phyloP scores from a whole-genome alignment of 2,329 filamentous ascomycete species.

The Akanthomyces lecanii region DNA sequence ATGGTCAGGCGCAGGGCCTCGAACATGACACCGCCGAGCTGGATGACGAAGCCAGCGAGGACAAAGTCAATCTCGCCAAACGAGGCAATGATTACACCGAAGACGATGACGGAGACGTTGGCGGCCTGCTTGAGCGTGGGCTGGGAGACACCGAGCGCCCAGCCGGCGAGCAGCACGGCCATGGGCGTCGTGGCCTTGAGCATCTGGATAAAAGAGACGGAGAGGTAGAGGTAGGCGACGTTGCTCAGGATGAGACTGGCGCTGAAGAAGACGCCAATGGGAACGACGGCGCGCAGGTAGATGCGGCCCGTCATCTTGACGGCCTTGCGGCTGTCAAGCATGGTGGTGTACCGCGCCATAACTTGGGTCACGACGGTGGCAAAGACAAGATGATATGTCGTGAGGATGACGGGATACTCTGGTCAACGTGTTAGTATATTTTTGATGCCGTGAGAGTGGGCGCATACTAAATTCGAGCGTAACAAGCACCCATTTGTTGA shows the following conservation, averaged over 20 bases:
- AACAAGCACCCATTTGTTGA: conserved; percentile 92
- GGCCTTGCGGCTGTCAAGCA: conserved; percentile 90
- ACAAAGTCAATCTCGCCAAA: conserved; percentile 95
- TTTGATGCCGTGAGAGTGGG: not conserved
- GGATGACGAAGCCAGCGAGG: conserved; percentile 72
- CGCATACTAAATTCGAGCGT: conserved; percentile 60
- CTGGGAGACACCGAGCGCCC: conserved; percentile 78
- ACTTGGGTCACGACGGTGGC: conserved; percentile 93
- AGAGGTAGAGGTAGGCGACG: conserved; percentile 90
- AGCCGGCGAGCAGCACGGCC: conserved; percentile 83
- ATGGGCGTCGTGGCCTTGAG: conserved; percentile 97
- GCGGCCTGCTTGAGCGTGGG: conserved; percentile 82
- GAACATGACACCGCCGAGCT: conserved; percentile 73
- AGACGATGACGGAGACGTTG: conserved; percentile 91
- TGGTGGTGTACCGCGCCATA: conserved; percentile 80
- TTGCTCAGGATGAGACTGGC: conserved; percentile 96
- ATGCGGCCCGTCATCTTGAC: conserved; percentile 96
- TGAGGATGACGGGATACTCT: conserved; percentile 76
- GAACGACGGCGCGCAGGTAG: conserved; percentile 88
- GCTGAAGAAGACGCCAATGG: conserved; percentile 94
- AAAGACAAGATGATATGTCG: conserved; percentile 92
- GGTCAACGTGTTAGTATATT: conserved; percentile 8
- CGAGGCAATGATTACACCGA: conserved; percentile 92
- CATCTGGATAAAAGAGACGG: conserved; percentile 98
- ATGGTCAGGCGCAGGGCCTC: conserved; percentile 80